Base-by-base conservation (phyloP, 2,329 filamentous ascomycete genomes). In the Septoria petroselini region DNA sequence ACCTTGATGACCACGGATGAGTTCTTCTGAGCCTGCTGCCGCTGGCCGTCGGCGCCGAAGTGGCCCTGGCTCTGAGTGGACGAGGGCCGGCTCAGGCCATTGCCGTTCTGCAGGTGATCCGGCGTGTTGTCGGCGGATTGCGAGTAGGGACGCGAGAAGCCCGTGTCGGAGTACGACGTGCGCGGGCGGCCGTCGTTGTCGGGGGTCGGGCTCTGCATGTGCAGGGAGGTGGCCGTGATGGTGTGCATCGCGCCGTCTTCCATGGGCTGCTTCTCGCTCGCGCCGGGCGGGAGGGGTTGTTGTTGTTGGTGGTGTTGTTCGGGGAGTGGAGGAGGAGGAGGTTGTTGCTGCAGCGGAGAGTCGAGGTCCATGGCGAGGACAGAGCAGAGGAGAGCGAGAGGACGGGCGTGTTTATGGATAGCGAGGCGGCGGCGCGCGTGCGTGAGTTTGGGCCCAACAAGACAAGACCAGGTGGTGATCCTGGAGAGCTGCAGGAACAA, bases 1-100 rank as follows among this genome's bases (percentile, higher is more conserved):
- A 98, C 93, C 73, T 98, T 98, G 78, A 98, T 97, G 50, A 98
- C 93, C 30, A 98, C 93, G 63, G 80, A 85, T 51, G 73, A 68
- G 52, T 76, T 77, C 66, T 76, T 76, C 60, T 67, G 68, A 12
- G 70, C 70, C 19, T 68, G 63, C 41, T 74, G 68, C 33, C 66
- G 66, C 45, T 68, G 66, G 33, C 50, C 59, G 37, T 61, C 57
- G 27, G 64, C 58, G 46, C 61, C 60, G 49, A 65, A 65, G 34
- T 65, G 62, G 21, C 56, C 60, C 50, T 61, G 62, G 39, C 52
- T 55, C 55, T 61, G 60, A 14, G 65, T 63, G 14, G 61, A 65
- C 3, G 64, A 59, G 11, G 65, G 65, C 48, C 65, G 54, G 48
- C 60, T 65, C 18, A 65, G 53, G 14, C 62, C 63, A 41, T 62